phyloP scores from a whole-genome alignment of 345 rosid species.

The Pelargonium nanum region DNA sequence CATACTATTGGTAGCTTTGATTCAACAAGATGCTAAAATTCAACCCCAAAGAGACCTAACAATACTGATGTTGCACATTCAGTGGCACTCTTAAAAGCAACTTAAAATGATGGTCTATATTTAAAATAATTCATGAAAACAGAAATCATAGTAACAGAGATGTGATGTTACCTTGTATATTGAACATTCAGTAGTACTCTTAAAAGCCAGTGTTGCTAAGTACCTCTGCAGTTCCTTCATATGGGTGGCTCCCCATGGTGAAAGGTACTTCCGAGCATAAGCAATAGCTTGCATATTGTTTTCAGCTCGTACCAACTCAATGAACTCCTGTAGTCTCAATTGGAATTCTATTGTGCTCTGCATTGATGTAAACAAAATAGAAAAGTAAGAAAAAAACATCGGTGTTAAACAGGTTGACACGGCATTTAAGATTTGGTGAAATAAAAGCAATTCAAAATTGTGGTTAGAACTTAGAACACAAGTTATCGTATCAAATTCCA shows the following conservation, averaged over 20 bases:
- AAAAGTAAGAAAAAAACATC: too few species aligned
- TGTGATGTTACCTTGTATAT: constrained; percentile 59
- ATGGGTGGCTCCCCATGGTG: constrained; percentile 81
- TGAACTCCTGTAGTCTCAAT: constrained; percentile 88
- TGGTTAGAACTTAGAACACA: neutral
- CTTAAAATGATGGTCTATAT: neutral
- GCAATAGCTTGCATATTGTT: constrained; percentile 57
- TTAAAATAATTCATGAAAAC: neutral
- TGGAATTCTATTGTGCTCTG: constrained; percentile 94
- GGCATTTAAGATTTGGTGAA: neutral
- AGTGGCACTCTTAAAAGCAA: too few species aligned
- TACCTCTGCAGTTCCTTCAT: constrained; percentile 78
- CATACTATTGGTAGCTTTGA: neutral
- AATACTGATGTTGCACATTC: too few species aligned
- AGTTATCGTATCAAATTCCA: neutral
- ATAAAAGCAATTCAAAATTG: neutral
- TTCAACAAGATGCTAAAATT: neutral
- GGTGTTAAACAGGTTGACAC: too few species aligned
- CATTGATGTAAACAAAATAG: neutral
- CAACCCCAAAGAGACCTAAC: neutral
- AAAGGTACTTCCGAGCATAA: constrained; percentile 76
- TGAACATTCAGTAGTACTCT: constrained; percentile 61
- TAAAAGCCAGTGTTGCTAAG: constrained; percentile 80
- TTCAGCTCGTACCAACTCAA: constrained; percentile 80
- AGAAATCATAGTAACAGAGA: neutral